Evolutionary conservation across 148 eudicot genomes (phyloP).

Genomic region (Persicaria maculosa): DNA sequence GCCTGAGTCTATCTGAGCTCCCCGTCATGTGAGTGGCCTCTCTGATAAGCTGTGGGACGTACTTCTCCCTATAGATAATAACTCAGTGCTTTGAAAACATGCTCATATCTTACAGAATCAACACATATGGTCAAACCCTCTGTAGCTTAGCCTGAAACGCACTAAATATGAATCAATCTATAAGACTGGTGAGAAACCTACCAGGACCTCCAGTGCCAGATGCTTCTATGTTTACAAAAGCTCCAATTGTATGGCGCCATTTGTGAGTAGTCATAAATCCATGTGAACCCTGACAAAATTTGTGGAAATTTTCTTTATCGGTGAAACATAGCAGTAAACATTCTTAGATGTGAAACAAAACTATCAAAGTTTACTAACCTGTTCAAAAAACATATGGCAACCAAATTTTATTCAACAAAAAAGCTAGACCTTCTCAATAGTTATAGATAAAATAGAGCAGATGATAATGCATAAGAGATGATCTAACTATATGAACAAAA

Average conservation of each 20-base stretch:
- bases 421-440: background rate
- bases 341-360: background rate
- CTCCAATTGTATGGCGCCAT: slow-evolving; percentile 90
- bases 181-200: slow-evolving; percentile 20
- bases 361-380: background rate
- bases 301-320: background rate
- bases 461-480: background rate
- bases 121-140: background rate
- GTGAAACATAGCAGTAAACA: background rate
- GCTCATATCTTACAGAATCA: background rate
- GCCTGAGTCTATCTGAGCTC: background rate
- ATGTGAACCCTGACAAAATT: slow-evolving; percentile 71
- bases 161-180: background rate
- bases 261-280: slow-evolving; percentile 85
- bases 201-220: slow-evolving; percentile 93
- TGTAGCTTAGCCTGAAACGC: background rate
- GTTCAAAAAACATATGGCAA: background rate
- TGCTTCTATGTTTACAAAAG: slow-evolving; percentile 88
- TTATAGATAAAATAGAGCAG: background rate
- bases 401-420: background rate
- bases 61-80: background rate
- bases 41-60: background rate
- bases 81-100: background rate
- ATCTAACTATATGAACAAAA: background rate
- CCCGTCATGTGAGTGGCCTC: too few species aligned